Evolutionary conservation across 1,284 basidiomycete genomes (phyloP), one percentile per base, ranked within the genome.

Genomic region (Erythrobasidium hasegawianum): DNA sequence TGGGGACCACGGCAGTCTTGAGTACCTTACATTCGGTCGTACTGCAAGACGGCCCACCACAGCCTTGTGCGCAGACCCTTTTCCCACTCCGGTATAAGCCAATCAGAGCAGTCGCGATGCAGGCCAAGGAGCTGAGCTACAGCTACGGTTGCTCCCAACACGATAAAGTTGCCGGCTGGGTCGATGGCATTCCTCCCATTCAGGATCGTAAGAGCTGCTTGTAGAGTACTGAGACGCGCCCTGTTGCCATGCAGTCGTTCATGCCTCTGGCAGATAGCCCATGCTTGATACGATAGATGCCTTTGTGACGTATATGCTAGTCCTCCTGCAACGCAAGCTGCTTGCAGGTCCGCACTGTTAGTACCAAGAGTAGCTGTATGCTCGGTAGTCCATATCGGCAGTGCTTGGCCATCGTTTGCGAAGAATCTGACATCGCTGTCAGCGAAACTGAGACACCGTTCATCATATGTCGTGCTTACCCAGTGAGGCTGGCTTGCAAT

Each of bases 81-180:
- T 64, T 78, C 77, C 77, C 77, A 78, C 16, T 54, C 39, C 0
- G 77, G 77, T 22, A 78, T 59, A 3, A 69, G 68, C 77, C 77
- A 78, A 2, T 73, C 67, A 0, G 74, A 70, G 2, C 73, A 73
- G 38, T 78, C 76, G 1, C 76, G 69, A 43, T 74, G 69, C 9
- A 74, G 62, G 1, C 72, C 73, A 1, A 74, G 53, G 33, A 74
- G 57, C 56, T 69, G 67, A 9, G 67, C 56, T 0, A 68, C 67
- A 0, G 71, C 71, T 5, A 73, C 59, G 1, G 68, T 62, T 40
- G 41, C 29, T n/a, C 68, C 69, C 2, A 73, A 62, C 7, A 55
- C 59, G 2, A 72, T 27, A 39, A 72, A 71, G 53, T 72, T 72
- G 1, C 70, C 71, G 18, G 71, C 65, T 0, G 71, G 71, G 27